Conservation (phyloP, 352 stramenopile genomes). For the Blastocystis hominis region DNA sequence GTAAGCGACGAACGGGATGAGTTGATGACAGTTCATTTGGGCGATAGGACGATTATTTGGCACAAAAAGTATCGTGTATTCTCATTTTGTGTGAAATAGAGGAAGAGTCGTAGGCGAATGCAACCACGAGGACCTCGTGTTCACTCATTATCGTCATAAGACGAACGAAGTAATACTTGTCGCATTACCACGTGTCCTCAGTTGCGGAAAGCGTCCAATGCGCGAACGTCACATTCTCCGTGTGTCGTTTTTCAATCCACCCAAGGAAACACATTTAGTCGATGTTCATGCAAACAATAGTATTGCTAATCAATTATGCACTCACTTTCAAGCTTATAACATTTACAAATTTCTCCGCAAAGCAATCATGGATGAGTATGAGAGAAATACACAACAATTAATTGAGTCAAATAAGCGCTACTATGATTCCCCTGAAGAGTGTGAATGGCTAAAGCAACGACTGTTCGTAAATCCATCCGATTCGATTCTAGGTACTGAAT, state of each 20-base stretch:
- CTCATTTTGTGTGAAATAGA: not conserved
- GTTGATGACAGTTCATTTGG: not conserved
- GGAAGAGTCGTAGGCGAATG: not conserved
- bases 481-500: not conserved
- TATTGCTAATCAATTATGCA: too few relatives aligned
- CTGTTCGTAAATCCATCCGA: not conserved
- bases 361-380: not conserved
- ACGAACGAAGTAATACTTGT: not conserved
- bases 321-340: not conserved
- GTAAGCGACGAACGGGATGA: not conserved
- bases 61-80: not conserved
- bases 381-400: not conserved
- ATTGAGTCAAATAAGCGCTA: not conserved
- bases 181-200: not conserved
- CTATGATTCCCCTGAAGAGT: not conserved
- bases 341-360: constrained; percentile 10
- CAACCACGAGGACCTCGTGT: not conserved
- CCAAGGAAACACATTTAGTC: not conserved
- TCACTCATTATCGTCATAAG: not conserved
- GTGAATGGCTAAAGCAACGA: not conserved
- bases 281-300: not conserved
- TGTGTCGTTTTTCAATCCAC: constrained; percentile 7
- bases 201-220: not conserved
- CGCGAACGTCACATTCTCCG: not conserved
- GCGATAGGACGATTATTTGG: not conserved